Conservation (phyloP, 306 rosid genomes). For the Styphnolobium japonicum region DNA sequence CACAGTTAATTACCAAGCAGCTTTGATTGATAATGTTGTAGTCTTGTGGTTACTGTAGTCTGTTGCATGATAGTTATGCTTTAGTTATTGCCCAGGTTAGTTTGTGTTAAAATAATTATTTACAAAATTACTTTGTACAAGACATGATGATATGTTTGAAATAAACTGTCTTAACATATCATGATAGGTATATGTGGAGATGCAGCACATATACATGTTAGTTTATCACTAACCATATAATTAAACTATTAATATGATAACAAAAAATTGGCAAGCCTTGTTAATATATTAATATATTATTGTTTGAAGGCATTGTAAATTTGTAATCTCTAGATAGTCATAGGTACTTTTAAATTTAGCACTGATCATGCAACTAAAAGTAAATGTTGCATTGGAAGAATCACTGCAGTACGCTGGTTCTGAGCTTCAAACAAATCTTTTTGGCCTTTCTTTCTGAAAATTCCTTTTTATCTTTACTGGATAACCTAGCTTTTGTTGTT, state of each 20-base stretch:
- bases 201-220: background rate
- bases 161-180: background rate
- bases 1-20: background rate
- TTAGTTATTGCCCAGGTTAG: background rate
- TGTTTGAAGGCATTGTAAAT: slow-evolving; percentile 7
- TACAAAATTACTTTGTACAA: background rate
- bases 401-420: no score
- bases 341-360: background rate
- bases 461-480: no score
- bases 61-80: background rate
- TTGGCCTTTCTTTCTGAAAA: no score
- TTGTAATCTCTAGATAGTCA: background rate
- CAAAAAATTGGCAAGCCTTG: background rate
- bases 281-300: background rate
- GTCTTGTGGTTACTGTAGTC: background rate
- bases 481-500: no score
- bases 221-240: background rate
- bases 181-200: background rate
- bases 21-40: background rate
- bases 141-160: no score
- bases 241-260: background rate
- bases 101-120: background rate
- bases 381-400: background rate
- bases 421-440: no score
- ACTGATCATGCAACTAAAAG: background rate